These are phyloP conservation scores for Prunus salicina DNA, from an alignment of 306 rosid species.

Conservation along the genomic window DNA sequence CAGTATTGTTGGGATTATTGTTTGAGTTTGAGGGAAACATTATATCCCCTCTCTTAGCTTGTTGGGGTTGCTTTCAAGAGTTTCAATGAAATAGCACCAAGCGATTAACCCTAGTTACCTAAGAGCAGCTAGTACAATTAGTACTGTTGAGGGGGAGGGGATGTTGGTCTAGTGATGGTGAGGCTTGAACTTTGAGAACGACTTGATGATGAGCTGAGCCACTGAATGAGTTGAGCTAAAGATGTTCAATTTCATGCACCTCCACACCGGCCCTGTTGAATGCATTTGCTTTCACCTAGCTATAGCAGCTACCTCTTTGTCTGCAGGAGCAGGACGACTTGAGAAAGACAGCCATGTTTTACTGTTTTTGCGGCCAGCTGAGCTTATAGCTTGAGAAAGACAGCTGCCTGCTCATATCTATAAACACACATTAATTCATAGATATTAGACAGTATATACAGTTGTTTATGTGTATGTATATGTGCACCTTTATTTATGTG, in stretches of 20 bases:
- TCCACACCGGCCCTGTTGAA: not conserved
- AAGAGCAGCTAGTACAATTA: not conserved
- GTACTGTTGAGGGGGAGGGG: not conserved
- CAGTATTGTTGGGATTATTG: too few relatives aligned
- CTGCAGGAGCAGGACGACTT: not conserved
- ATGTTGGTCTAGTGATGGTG: not conserved
- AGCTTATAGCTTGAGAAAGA: slow-evolving; percentile 30
- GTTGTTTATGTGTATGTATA: not conserved
- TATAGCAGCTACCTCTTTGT: not conserved
- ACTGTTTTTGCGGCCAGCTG: slow-evolving; percentile 11
- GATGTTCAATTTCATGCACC: too few relatives aligned
- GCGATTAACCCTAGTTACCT: not conserved
- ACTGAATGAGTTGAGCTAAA: not conserved
- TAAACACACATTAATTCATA: too few relatives aligned
- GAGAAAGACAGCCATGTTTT: slow-evolving; percentile 43
- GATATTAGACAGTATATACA: too few relatives aligned
- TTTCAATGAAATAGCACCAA: not conserved
- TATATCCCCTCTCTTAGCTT: not conserved
- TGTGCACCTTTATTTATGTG: not conserved
- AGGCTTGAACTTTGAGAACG: slow-evolving; percentile 28
- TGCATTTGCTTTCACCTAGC: not conserved
- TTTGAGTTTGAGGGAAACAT: slow-evolving; percentile 4
- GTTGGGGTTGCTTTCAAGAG: not conserved
- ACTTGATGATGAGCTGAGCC: not conserved
- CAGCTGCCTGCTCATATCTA: slow-evolving; percentile 7